Evolutionary conservation across 2,329 filamentous ascomycete species (phyloP).

Genomic region (Aureobasidium mangrovei): DNA sequence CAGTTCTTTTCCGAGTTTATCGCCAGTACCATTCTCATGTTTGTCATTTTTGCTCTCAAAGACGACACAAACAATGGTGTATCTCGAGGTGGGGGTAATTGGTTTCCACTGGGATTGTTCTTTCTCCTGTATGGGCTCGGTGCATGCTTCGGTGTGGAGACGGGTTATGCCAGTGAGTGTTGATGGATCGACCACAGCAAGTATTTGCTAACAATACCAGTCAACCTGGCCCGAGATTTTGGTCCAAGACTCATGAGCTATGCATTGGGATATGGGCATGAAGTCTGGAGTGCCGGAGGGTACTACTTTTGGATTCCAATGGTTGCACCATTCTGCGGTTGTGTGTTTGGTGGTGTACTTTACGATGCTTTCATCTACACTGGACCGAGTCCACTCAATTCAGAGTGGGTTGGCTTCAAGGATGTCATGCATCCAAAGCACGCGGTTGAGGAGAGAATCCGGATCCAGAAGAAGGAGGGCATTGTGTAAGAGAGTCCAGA

Average conservation of each 20-base stretch:
- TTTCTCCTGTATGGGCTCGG: constrained; percentile 61
- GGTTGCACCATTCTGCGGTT: constrained; percentile 56
- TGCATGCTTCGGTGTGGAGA: constrained; percentile 61
- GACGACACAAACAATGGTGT: constrained; percentile 38
- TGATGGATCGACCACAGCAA: constrained; percentile 21
- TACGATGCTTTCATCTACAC: constrained; percentile 62
- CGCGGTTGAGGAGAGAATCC: constrained; percentile 17
- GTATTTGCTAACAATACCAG: constrained; percentile 13
- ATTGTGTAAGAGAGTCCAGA: constrained; percentile 17
- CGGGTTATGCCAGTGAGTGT: constrained; percentile 46
- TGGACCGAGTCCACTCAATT: constrained; percentile 53
- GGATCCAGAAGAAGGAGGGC: constrained; percentile 22
- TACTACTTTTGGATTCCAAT: constrained; percentile 52
- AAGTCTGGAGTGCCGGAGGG: constrained; percentile 52
- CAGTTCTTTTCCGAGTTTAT: constrained; percentile 66
- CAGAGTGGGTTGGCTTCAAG: constrained; percentile 37
- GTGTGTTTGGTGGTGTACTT: constrained; percentile 53
- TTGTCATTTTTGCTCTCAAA: constrained; percentile 60
- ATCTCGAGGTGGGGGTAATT: constrained; percentile 25
- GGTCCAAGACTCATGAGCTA: constrained; percentile 60
- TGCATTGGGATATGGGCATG: constrained; percentile 53
- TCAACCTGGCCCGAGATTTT: constrained; percentile 63
- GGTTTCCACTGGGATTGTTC: constrained; percentile 53
- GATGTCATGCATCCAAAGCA: constrained; percentile 19
- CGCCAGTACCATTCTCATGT: constrained; percentile 57